A percentile compares a stretch with the other conserved stretches of the same genome.
phyloP scores from a whole-genome alignment of 176 grass and related monocot species.

The Melocanna baccifera region DNA sequence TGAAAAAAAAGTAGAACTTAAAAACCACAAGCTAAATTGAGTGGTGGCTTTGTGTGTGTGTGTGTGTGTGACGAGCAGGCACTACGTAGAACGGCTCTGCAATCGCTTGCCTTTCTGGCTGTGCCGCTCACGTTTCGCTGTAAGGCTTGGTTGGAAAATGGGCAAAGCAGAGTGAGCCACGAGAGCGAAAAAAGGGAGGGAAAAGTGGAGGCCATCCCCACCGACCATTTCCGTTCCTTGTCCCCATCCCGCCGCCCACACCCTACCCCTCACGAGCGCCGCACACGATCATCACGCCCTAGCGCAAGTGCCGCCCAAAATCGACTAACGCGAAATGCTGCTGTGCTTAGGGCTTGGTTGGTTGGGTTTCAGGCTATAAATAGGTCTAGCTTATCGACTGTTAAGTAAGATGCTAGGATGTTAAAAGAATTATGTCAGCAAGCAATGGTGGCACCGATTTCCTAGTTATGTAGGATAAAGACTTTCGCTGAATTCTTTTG shows the following conservation, averaged over 20 bases:
- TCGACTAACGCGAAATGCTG: too few relatives aligned
- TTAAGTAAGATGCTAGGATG: neutral
- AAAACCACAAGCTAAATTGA: too few relatives aligned
- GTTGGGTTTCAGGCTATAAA: neutral
- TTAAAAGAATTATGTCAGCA: neutral
- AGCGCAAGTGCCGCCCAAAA: too few relatives aligned
- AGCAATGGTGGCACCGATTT: neutral
- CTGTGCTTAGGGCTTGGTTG: neutral
- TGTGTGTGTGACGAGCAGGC: slow-evolving; percentile 25
- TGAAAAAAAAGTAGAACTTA: too few relatives aligned
- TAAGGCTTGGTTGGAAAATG: neutral
- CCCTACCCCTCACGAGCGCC: neutral
- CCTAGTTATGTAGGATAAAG: neutral
- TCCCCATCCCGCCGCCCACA: slow-evolving; percentile 32
- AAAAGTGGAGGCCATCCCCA: slow-evolving; percentile 25
- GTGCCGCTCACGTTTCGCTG: neutral
- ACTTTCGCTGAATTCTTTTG: neutral
- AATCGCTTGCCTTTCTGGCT: neutral
- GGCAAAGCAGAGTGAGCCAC: slow-evolving; percentile 14
- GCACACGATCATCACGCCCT: neutral
- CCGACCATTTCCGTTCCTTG: slow-evolving; percentile 30
- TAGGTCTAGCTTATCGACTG: too few relatives aligned
- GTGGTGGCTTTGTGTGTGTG: accelerated
- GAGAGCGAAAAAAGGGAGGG: slow-evolving; percentile 2
- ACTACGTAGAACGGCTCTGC: neutral